Percentiles rank a stretch among this genome's conserved stretches.
phyloP scores from a whole-genome alignment of 208 protist genomes.

The Crithidia acanthocephali region DNA sequence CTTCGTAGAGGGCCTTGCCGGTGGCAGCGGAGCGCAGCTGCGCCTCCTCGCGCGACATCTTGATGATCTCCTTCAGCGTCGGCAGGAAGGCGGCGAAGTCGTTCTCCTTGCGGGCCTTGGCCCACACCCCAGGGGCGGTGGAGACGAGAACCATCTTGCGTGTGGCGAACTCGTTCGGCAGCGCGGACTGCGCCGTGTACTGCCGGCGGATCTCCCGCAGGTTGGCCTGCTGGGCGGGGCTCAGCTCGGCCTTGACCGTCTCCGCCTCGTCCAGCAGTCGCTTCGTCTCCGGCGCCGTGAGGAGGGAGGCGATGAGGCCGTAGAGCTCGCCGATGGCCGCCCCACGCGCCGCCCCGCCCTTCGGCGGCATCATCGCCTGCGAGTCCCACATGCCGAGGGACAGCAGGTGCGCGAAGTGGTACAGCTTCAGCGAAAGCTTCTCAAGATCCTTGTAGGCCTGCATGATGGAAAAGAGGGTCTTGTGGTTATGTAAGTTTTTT shows the following conservation, averaged over 20 bases:
- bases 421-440: constrained; percentile 45
- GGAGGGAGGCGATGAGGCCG: constrained; percentile 41
- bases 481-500: too few relatives aligned
- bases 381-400: constrained; percentile 70
- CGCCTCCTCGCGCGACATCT: constrained; percentile 64
- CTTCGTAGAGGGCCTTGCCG: constrained; percentile 67
- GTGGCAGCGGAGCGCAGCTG: constrained; percentile 41
- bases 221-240: constrained; percentile 56
- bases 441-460: constrained; percentile 64
- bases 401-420: constrained; percentile 44
- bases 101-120: constrained; percentile 58
- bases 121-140: constrained; percentile 47
- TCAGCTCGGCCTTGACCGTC: constrained; percentile 31
- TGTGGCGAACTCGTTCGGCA: constrained; percentile 55
- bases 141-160: constrained; percentile 49
- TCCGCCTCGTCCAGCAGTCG: constrained; percentile 48
- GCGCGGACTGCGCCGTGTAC: constrained; percentile 30
- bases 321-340: constrained; percentile 57
- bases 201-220: constrained; percentile 66
- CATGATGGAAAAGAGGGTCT: constrained; percentile 32
- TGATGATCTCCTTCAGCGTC: constrained; percentile 73
- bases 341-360: constrained; percentile 57
- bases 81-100: constrained; percentile 68
- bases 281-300: constrained; percentile 34
- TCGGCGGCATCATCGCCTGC: constrained; percentile 74